Percentiles rank a stretch among this genome's conserved stretches.
Evolutionary conservation across 495 filamentous ascomycete genomes (phyloP).

Genomic region (Collariella sp.): DNA sequence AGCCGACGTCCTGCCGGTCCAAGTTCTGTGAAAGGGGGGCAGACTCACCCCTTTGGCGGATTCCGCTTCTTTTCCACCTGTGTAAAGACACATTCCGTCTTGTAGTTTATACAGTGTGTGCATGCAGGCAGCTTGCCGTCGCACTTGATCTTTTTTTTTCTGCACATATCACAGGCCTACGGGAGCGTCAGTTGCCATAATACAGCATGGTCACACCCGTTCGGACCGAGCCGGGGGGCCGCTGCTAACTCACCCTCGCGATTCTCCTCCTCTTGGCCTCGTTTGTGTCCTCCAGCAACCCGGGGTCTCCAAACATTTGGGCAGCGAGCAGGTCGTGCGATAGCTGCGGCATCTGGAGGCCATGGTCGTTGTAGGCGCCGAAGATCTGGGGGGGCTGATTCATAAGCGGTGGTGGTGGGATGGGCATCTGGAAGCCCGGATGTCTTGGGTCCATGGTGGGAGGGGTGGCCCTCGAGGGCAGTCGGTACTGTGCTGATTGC

Average conservation of each 20-base stretch:
- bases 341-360: slow-evolving; percentile 45
- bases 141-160: slow-evolving; percentile 99
- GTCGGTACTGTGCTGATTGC: not conserved
- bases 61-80: slow-evolving; percentile 98
- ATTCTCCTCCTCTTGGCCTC: slow-evolving; percentile 91
- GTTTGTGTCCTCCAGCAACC: slow-evolving; percentile 57
- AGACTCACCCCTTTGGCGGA: slow-evolving; percentile 82
- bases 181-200: slow-evolving; percentile 16
- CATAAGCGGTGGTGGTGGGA: slow-evolving; percentile 49
- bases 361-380: slow-evolving; percentile 51
- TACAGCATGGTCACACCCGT: slow-evolving; percentile 10
- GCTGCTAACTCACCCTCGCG: slow-evolving; percentile 58
- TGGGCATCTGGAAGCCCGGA: slow-evolving; percentile 42
- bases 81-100: slow-evolving; percentile 95
- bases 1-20: slow-evolving; percentile 5
- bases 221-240: not conserved
- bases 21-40: not conserved
- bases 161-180: slow-evolving; percentile 96
- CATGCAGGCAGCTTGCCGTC: slow-evolving; percentile 94
- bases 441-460: slow-evolving; percentile 42
- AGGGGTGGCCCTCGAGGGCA: slow-evolving; percentile 4
- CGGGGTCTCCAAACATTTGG: slow-evolving; percentile 53
- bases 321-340: slow-evolving; percentile 46
- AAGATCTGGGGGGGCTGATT: slow-evolving; percentile 66
- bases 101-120: slow-evolving; percentile 96